Evolutionary conservation across 2,329 filamentous ascomycete species (phyloP).

Genomic region (Fusarium domesticum): DNA sequence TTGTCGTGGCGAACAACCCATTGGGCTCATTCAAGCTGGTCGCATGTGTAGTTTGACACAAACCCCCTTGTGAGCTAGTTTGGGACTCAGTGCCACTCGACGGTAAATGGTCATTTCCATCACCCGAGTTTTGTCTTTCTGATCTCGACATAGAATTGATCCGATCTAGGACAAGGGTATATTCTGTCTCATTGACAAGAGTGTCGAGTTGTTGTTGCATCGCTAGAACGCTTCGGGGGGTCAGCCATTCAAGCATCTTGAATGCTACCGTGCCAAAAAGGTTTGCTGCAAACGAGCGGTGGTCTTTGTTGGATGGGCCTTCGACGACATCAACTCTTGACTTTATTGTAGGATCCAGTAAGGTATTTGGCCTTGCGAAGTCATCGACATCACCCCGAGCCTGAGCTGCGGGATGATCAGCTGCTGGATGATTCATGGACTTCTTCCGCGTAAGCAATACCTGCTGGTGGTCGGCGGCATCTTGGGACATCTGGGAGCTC

Average conservation of each 20-base stretch:
- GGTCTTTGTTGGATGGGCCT: conserved; percentile 50
- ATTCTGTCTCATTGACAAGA: conserved; percentile 4
- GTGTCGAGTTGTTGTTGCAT: conserved; percentile 41
- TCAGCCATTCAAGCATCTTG: conserved; percentile 70
- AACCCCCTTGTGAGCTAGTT: too few relatives aligned
- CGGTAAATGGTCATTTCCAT: too few relatives aligned
- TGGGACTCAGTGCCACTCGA: too few relatives aligned
- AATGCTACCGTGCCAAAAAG: conserved; percentile 64
- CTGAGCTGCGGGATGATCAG: not conserved
- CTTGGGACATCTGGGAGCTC: conserved; percentile 5
- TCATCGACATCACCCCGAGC: not conserved
- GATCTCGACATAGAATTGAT: not conserved
- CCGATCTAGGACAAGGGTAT: not conserved
- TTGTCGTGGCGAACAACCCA: too few relatives aligned
- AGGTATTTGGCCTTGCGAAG: not conserved
- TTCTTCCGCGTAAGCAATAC: conserved; percentile 4
- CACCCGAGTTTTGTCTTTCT: not conserved
- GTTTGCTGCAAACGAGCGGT: conserved; percentile 60
- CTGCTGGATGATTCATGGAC: not conserved
- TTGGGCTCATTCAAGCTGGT: too few relatives aligned
- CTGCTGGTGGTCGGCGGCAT: conserved; percentile 2
- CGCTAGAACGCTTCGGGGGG: conserved; percentile 52
- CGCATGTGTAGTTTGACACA: too few relatives aligned
- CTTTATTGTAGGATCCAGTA: too few relatives aligned
- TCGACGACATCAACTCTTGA: conserved; percentile 43